These are phyloP conservation scores for Penicillium sp. DNA, from an alignment of 2,329 filamentous ascomycete species.

Conservation along the genomic window DNA sequence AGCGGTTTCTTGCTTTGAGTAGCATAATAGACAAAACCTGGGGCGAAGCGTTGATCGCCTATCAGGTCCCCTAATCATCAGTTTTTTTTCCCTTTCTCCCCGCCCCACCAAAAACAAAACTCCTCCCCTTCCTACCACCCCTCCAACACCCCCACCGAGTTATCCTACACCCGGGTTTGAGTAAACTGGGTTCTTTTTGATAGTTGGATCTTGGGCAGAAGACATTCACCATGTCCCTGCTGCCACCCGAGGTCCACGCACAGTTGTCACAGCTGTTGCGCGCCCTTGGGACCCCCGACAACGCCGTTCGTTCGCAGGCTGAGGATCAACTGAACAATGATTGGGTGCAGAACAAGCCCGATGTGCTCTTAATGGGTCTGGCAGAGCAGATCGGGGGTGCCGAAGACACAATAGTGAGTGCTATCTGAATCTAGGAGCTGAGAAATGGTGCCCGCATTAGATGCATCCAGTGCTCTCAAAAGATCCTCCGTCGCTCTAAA, in stretches of 20 bases:
- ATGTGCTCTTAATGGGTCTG: slow-evolving; percentile 86
- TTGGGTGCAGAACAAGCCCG: slow-evolving; percentile 77
- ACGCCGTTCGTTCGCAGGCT: slow-evolving; percentile 73
- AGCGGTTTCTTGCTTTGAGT: not conserved
- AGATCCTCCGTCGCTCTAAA: not conserved
- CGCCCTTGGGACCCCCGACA: slow-evolving; percentile 85
- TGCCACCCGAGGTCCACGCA: slow-evolving; percentile 75
- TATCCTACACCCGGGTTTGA: slow-evolving; percentile 15
- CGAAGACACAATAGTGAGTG: slow-evolving; percentile 65
- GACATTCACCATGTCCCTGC: slow-evolving; percentile 65
- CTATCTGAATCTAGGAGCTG: not conserved
- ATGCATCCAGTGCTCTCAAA: not conserved
- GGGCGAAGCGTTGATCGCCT: slow-evolving; percentile 2
- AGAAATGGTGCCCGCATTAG: not conserved
- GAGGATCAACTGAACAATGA: slow-evolving; percentile 87
- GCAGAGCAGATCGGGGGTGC: slow-evolving; percentile 83
- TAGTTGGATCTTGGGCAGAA: slow-evolving; percentile 28
- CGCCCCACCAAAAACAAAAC: slow-evolving; percentile 31
- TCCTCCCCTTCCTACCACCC: slow-evolving; percentile 21
- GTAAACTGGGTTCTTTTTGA: slow-evolving; percentile 20
- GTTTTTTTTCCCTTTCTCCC: slow-evolving; percentile 26
- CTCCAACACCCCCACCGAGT: slow-evolving; percentile 12
- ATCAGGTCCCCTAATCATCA: slow-evolving; percentile 25
- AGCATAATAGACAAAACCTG: not conserved
- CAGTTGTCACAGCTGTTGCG: slow-evolving; percentile 82